Conservation (phyloP, 2,329 filamentous ascomycete genomes). For the Hypoxylon sp. region DNA sequence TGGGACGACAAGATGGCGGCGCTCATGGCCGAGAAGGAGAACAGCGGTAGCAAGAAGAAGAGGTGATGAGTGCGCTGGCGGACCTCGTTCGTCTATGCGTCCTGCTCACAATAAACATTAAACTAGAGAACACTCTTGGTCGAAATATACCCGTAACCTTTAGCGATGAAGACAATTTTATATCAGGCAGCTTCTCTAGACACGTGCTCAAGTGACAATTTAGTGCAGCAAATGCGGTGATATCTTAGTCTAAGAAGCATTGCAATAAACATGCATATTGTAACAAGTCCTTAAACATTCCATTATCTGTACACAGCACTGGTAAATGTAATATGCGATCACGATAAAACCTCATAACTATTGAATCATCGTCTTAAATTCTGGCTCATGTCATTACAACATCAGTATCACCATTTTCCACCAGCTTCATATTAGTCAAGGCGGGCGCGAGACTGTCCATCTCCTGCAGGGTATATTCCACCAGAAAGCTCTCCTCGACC, state of each 20-base stretch:
- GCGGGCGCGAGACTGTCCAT: conserved; percentile 78
- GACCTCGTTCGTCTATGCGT: no score
- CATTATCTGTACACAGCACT: no score
- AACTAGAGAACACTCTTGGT: neutral
- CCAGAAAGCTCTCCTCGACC: conserved; percentile 90
- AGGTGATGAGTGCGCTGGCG: conserved; percentile 18
- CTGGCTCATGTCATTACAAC: conserved; percentile 49
- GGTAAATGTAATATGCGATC: neutral
- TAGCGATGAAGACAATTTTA: no score
- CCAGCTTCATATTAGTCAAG: conserved; percentile 48
- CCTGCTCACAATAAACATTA: neutral
- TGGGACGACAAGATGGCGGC: conserved; percentile 70
- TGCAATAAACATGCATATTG: no score
- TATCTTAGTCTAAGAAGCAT: no score
- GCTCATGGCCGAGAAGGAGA: conserved; percentile 44
- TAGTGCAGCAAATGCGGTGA: no score
- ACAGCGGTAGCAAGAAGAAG: no score
- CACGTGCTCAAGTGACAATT: no score
- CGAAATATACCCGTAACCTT: neutral
- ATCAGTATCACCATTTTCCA: conserved; percentile 52
- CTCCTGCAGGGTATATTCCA: conserved; percentile 91
- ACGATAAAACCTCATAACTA: neutral
- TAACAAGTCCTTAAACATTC: no score
- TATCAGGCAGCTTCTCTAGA: no score
- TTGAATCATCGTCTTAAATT: neutral